phyloP scores from a whole-genome alignment of 163 green algal species.

The Scenedesmus sp. region DNA sequence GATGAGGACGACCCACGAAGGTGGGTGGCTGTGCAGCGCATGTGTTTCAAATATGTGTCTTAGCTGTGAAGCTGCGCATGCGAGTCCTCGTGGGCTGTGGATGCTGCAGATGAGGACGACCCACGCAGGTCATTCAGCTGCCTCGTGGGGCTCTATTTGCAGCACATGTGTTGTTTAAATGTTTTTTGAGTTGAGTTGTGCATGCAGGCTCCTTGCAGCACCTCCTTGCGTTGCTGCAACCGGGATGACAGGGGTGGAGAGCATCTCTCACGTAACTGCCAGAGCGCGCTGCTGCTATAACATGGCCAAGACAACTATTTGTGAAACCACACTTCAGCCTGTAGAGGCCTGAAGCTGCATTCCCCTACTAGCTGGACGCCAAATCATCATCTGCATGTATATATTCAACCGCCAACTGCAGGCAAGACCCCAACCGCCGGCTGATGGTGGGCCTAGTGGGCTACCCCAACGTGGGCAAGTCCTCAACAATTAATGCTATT shows the following conservation, averaged over 20 bases:
- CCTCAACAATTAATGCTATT: slow-evolving; percentile 98
- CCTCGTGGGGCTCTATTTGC: no score
- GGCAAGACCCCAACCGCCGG: slow-evolving; percentile 37
- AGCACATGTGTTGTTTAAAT: not conserved
- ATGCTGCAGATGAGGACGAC: no score
- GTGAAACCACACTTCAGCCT: not conserved
- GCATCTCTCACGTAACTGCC: no score
- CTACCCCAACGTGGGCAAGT: slow-evolving; percentile 99
- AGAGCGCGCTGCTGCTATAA: no score
- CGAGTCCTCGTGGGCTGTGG: no score
- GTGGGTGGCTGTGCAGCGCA: not conserved
- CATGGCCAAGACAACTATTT: not conserved
- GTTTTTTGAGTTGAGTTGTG: not conserved
- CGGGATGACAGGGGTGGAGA: no score
- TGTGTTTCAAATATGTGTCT: not conserved
- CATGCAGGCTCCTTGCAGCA: not conserved
- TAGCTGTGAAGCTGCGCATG: no score
- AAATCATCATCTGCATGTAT: not conserved
- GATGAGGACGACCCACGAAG: slow-evolving; percentile 42
- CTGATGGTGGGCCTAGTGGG: slow-evolving; percentile 96
- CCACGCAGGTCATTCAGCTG: no score
- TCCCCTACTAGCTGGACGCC: not conserved
- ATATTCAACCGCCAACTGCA: not conserved
- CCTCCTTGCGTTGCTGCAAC: not conserved
- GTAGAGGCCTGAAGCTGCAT: not conserved